Evolutionary conservation across 495 filamentous ascomycete species (phyloP).

Genomic region (Podospora pseudocomata): DNA sequence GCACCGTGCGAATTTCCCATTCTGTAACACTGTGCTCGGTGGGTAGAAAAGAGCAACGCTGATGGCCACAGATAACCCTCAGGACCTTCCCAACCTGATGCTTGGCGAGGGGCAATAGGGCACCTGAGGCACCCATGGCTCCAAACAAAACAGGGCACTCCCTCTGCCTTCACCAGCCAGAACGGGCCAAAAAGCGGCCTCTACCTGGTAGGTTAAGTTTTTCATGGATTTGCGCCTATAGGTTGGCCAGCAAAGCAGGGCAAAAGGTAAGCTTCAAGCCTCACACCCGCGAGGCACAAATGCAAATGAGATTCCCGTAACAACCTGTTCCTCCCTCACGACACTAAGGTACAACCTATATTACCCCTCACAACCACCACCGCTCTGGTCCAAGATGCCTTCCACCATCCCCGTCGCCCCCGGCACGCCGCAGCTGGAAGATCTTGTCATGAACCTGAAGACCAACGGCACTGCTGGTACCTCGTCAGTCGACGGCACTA

Average conservation of each 20-base stretch:
- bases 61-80: not conserved
- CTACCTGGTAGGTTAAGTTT: not conserved
- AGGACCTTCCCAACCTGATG: conserved; percentile 10
- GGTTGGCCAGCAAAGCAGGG: not conserved
- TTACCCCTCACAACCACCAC: not conserved
- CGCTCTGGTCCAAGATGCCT: not conserved
- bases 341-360: not conserved
- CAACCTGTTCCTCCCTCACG: not conserved
- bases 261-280: not conserved
- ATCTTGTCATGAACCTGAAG: not conserved
- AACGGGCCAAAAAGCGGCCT: not conserved
- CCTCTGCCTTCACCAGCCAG: not conserved
- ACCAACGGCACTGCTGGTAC: conserved; percentile 12
- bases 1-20: not conserved
- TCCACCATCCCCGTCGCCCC: conserved; percentile 3
- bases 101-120: not conserved
- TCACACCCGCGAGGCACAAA: not conserved
- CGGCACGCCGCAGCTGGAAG: not conserved
- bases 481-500: conserved; percentile 32
- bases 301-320: not conserved
- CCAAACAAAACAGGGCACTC: conserved; percentile 4
- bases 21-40: not conserved
- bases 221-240: not conserved
- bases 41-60: not conserved
- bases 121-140: not conserved